Percentiles rank a stretch among this genome's conserved stretches.
Conservation (phyloP, 306 rosid genomes). For the Cicer arietinum region DNA sequence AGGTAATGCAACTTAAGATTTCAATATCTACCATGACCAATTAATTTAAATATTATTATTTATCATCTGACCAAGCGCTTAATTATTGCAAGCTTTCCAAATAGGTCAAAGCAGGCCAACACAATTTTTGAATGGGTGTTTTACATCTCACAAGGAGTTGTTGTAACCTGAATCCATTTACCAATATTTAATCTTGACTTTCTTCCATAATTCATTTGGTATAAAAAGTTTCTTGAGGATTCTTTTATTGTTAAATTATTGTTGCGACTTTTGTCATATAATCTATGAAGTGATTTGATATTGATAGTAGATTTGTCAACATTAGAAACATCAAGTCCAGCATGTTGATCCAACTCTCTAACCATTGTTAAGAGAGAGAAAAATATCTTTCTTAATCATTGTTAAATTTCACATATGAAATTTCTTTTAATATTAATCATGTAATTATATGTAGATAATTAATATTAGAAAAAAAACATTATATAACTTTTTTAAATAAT, state of each 20-base stretch:
- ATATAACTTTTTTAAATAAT: too few relatives aligned
- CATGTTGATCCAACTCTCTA: slow-evolving; percentile 44
- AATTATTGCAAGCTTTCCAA: background rate
- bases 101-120: slow-evolving; percentile 55
- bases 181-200: slow-evolving; percentile 62
- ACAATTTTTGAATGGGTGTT: slow-evolving; percentile 37
- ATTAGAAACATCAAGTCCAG: slow-evolving; percentile 48
- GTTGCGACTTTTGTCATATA: slow-evolving; percentile 45
- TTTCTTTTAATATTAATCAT: too few relatives aligned
- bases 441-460: too few relatives aligned
- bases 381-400: too few relatives aligned
- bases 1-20: background rate
- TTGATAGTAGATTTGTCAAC: slow-evolving; percentile 57
- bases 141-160: slow-evolving; percentile 50
- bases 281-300: slow-evolving; percentile 54
- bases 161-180: slow-evolving; percentile 46
- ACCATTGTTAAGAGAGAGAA: background rate
- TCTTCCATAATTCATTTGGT: slow-evolving; percentile 43
- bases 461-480: too few relatives aligned
- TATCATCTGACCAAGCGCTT: background rate
- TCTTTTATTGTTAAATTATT: slow-evolving; percentile 35
- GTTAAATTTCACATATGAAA: too few relatives aligned
- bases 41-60: background rate
- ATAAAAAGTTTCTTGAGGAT: slow-evolving; percentile 30
- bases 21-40: background rate